A percentile compares a stretch with the other conserved stretches of the same genome.
These are phyloP conservation scores for Lactarius tabidus DNA, from an alignment of 768 basidiomycete species.

Conservation along the genomic window DNA sequence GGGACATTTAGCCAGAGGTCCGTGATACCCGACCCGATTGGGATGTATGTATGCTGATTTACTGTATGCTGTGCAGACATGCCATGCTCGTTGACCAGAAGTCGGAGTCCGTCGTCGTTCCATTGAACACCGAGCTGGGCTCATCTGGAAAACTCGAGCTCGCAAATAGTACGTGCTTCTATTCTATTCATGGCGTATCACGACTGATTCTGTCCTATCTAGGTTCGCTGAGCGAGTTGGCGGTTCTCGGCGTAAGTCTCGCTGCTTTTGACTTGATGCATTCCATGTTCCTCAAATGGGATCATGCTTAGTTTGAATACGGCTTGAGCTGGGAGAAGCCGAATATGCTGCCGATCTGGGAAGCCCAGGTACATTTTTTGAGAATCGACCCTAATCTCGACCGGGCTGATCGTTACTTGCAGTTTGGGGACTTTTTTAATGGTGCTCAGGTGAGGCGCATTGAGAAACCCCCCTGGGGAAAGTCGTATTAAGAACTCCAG, in stretches of 20 bases:
- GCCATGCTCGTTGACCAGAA: constrained; percentile 91
- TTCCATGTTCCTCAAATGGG: background rate
- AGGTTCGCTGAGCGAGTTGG: constrained; percentile 89
- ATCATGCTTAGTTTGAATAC: constrained; percentile 69
- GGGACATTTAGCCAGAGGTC: constrained; percentile 85
- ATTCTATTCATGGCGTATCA: background rate
- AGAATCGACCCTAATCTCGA: background rate
- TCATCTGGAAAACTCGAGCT: constrained; percentile 66
- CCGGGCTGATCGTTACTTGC: constrained; percentile 3
- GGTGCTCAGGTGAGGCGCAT: constrained; percentile 58
- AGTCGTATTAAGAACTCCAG: constrained; percentile 32
- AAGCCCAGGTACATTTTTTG: constrained; percentile 62
- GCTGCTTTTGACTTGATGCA: background rate
- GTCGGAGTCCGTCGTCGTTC: constrained; percentile 74
- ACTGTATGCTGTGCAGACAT: constrained; percentile 47
- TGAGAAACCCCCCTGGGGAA: background rate
- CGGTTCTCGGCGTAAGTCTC: constrained; percentile 73
- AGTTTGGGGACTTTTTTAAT: constrained; percentile 94
- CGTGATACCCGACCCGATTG: constrained; percentile 7
- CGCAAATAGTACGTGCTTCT: constrained; percentile 65
- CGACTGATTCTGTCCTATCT: background rate
- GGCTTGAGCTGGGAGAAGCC: constrained; percentile 89
- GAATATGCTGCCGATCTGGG: constrained; percentile 81
- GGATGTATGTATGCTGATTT: background rate
- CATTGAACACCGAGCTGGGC: constrained; percentile 66